Base-by-base conservation (phyloP, 1,284 basidiomycete genomes). In the Schizopora paradoxa region DNA sequence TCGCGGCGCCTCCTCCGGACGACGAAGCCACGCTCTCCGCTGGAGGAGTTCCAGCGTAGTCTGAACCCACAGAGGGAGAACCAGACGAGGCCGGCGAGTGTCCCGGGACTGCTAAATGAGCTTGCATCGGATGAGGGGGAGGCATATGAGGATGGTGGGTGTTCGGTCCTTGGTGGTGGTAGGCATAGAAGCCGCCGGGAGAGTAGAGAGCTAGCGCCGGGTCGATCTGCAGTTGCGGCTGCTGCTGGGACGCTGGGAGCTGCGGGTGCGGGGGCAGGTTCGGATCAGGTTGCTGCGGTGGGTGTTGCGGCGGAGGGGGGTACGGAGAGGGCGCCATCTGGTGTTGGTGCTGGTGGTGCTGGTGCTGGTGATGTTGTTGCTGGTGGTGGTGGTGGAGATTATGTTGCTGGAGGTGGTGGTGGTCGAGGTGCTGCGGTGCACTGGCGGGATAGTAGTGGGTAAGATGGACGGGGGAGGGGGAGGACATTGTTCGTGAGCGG, bases 21-120 rank as follows among this genome's bases (percentile, higher is more conserved):
- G 71, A 63, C 37, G 70, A 70, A 18, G 73, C 74, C 64, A 76
- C 71, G 39, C 68, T 68, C 52, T 86, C 83, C 1, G 73, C 73
- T 1, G 81, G 81, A 0, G 84, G 82, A 4, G 83, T 85, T 31
- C 79, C 81, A 49, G 85, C 71, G 14, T 81, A 74, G 56, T 86
- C 84, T 5, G 85, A 86, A 53, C 75, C 82, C 56, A 82, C 79
- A 0, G 82, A 84, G 5, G 85, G 86, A n/a, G 86, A 67, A 4
- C n/a, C n/a, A n/a, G 68, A 67, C 2, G 65, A 47, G 33, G 52
- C 29, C 11, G 53, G 53, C 39, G 69, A 68, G 5, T 65, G 45
- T 28, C 51, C 23, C 18, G 53, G 53, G 32, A 41, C 36, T 43
- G 33, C 46, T 27, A 32, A 43, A 23, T 41, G 45, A 39, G 48